These are phyloP conservation scores for Salmacisia buchloeana DNA, from an alignment of 1,284 basidiomycete species.

Conservation along the genomic window DNA sequence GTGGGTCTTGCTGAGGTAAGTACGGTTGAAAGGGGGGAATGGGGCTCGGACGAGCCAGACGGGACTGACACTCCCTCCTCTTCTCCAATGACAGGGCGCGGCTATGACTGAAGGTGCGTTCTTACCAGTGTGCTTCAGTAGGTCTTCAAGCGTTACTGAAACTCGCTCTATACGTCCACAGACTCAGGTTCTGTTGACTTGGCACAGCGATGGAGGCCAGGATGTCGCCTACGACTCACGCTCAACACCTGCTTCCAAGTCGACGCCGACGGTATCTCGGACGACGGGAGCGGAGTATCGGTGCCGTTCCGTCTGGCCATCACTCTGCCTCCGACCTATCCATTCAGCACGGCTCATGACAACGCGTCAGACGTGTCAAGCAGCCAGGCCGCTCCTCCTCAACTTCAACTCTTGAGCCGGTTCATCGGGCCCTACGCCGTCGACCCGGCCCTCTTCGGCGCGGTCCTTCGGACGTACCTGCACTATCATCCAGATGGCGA, in stretches of 20 bases:
- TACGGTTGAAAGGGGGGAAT: background rate
- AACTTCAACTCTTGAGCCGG: slow-evolving; percentile 39
- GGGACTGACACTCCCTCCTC: too few relatives aligned
- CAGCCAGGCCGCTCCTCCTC: slow-evolving; percentile 22
- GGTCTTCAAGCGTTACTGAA: background rate
- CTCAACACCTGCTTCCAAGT: slow-evolving; percentile 23
- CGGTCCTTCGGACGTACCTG: slow-evolving; percentile 37
- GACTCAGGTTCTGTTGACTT: background rate
- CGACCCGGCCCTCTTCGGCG: slow-evolving; percentile 40
- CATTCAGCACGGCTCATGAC: slow-evolving; percentile 10
- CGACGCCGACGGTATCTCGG: background rate
- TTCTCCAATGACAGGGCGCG: too few relatives aligned
- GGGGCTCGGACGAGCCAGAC: too few relatives aligned
- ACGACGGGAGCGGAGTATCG: background rate
- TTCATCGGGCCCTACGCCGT: slow-evolving; percentile 43
- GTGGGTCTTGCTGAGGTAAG: background rate
- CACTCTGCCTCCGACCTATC: slow-evolving; percentile 39
- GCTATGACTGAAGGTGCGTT: background rate
- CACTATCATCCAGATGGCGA: slow-evolving; percentile 18
- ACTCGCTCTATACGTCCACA: slow-evolving; percentile 1
- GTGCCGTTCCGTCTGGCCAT: slow-evolving; percentile 31
- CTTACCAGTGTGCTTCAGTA: background rate
- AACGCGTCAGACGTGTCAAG: background rate
- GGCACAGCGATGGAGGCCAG: slow-evolving; percentile 17
- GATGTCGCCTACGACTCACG: slow-evolving; percentile 22